These are phyloP conservation scores for Globisporangium mamillatum DNA, from an alignment of 352 stramenopile species.

Conservation along the genomic window DNA sequence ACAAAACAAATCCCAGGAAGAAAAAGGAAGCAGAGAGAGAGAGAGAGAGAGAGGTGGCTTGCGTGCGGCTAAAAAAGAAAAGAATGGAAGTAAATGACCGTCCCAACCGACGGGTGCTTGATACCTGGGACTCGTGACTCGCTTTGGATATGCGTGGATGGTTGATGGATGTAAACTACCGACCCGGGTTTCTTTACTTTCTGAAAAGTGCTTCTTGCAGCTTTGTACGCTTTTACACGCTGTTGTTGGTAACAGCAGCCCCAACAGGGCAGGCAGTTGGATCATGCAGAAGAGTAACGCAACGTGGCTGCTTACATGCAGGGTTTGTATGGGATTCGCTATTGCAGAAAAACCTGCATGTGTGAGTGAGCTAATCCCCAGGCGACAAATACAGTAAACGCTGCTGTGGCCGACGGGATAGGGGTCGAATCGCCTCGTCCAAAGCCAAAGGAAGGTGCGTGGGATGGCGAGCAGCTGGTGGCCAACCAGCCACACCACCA, in stretches of 20 bases:
- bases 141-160: background rate
- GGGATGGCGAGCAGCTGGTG: background rate
- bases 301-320: background rate
- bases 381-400: background rate
- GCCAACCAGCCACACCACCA: background rate
- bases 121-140: background rate
- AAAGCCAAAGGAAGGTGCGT: background rate
- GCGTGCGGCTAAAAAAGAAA: conserved; percentile 1
- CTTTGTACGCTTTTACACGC: too few relatives aligned
- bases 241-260: background rate
- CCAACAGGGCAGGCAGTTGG: background rate
- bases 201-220: background rate
- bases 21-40: background rate
- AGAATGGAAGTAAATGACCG: background rate
- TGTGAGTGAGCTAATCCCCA: background rate
- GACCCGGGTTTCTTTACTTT: background rate
- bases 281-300: background rate
- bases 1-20: background rate
- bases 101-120: background rate
- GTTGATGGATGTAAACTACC: background rate
- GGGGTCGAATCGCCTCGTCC: background rate
- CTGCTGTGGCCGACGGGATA: background rate
- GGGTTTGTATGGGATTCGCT: background rate
- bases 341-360: background rate
- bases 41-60: background rate